A percentile compares a stretch with the other conserved stretches of the same genome.
Conservation (phyloP, 441 rosid species). For the Caryocar brasiliense region DNA sequence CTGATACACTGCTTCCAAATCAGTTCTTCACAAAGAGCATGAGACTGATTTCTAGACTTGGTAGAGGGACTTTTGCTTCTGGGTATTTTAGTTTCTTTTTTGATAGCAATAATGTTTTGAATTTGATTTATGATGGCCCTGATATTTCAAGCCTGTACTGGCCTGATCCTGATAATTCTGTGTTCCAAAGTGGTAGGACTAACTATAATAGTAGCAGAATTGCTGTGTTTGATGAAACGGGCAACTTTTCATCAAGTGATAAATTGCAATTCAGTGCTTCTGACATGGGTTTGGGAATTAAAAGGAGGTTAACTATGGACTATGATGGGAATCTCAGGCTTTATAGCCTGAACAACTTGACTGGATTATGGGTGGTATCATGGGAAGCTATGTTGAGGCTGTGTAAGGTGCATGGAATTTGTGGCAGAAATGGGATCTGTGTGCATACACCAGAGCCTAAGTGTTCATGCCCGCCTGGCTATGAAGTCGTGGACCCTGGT, state of each 20-base stretch:
- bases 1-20: slow-evolving; percentile 39
- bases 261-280: slow-evolving; percentile 21
- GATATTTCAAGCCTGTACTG: slow-evolving; percentile 37
- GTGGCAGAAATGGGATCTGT: slow-evolving; percentile 40
- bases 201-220: slow-evolving; percentile 27
- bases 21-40: slow-evolving; percentile 23
- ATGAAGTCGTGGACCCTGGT: slow-evolving; percentile 11
- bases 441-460: slow-evolving; percentile 27
- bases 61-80: slow-evolving; percentile 17
- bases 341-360: slow-evolving; percentile 19
- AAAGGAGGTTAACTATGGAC: slow-evolving; percentile 32
- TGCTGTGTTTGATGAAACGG: slow-evolving; percentile 25
- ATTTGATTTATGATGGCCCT: slow-evolving; percentile 33
- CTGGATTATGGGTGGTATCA: slow-evolving; percentile 21
- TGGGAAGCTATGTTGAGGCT: slow-evolving; percentile 21
- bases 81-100: slow-evolving; percentile 25
- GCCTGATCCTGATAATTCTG: slow-evolving; percentile 15
- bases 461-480: slow-evolving; percentile 44
- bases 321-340: slow-evolving; percentile 41
- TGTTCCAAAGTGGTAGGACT: slow-evolving; percentile 15
- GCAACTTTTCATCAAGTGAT: slow-evolving; percentile 33
- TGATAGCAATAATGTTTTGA: slow-evolving; percentile 33
- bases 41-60: slow-evolving; percentile 21
- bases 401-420: slow-evolving; percentile 35
- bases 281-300: slow-evolving; percentile 21